Percentiles rank a stretch among this genome's conserved stretches.
Conservation (phyloP, 2,329 filamentous ascomycete species). For the Spiromastix sp. region DNA sequence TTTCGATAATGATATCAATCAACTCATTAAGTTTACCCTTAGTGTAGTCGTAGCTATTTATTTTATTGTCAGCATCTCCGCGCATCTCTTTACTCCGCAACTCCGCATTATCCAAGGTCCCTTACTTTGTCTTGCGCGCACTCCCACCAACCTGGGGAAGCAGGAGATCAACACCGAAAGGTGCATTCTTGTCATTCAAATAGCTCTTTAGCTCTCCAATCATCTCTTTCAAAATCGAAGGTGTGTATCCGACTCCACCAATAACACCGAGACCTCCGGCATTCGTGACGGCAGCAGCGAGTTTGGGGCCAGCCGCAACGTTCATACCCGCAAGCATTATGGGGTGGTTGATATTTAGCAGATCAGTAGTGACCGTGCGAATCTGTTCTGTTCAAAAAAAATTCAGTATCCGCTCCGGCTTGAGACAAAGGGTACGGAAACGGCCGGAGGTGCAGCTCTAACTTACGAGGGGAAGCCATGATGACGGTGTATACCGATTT, state of each 20-base stretch:
- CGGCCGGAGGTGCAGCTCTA: slow-evolving; percentile 6
- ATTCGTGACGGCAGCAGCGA: slow-evolving; percentile 94
- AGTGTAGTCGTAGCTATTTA: slow-evolving; percentile 91
- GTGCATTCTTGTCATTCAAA: slow-evolving; percentile 80
- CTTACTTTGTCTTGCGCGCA: slow-evolving; percentile 85
- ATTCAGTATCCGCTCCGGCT: slow-evolving; percentile 14
- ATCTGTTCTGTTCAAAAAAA: slow-evolving; percentile 56
- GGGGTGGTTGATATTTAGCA: slow-evolving; percentile 96
- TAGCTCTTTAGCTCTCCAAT: slow-evolving; percentile 87
- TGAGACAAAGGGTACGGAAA: slow-evolving; percentile 13
- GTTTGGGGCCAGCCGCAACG: slow-evolving; percentile 90
- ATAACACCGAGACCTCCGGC: slow-evolving; percentile 94
- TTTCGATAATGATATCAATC: slow-evolving; percentile 84
- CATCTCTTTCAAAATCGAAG: slow-evolving; percentile 93
- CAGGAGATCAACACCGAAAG: slow-evolving; percentile 88
- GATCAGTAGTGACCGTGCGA: slow-evolving; percentile 84
- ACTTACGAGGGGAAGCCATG: slow-evolving; percentile 76
- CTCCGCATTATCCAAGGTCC: too few relatives aligned
- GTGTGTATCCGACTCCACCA: slow-evolving; percentile 83
- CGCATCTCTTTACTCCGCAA: too few relatives aligned
- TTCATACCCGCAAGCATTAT: slow-evolving; percentile 97
- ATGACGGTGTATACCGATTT: slow-evolving; percentile 8
- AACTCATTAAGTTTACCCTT: slow-evolving; percentile 95
- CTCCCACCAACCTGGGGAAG: slow-evolving; percentile 90
- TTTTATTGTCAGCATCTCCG: background rate